Evolutionary conservation across 2,329 filamentous ascomycete species (phyloP).

Genomic region (Paecilomyces dactylethromorphus): DNA sequence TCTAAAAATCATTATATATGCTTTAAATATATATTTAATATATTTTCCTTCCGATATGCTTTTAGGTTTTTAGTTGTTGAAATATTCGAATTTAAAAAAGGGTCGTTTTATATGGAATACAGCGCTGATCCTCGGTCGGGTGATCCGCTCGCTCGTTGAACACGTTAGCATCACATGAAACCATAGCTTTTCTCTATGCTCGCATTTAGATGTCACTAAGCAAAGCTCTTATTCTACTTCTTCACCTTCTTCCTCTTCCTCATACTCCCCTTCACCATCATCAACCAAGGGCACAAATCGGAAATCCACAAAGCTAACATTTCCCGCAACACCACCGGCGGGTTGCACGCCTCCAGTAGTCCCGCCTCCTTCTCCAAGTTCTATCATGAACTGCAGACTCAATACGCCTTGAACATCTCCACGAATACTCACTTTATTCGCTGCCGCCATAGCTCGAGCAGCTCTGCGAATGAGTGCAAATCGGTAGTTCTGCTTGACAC

Average conservation of each 20-base stretch:
- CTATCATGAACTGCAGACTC: constrained; percentile 93
- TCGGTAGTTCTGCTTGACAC: constrained; percentile 72
- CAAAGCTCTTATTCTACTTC: not conserved
- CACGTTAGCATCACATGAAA: too few species aligned
- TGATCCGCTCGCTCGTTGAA: too few species aligned
- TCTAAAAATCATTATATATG: too few species aligned
- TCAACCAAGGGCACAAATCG: constrained; percentile 41
- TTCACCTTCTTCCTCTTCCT: constrained; percentile 4
- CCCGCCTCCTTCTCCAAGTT: constrained; percentile 54
- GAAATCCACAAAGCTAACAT: constrained; percentile 42
- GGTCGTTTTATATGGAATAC: too few species aligned
- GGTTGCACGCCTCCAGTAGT: constrained; percentile 11
- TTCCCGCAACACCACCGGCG: constrained; percentile 15
- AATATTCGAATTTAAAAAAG: too few species aligned
- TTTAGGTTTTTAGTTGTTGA: too few species aligned
- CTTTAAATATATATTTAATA: too few species aligned
- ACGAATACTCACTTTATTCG: constrained; percentile 85
- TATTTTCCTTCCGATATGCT: too few species aligned
- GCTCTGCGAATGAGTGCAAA: constrained; percentile 83
- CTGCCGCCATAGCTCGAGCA: constrained; percentile 83
- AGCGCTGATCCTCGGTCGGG: too few species aligned
- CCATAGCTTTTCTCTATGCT: not conserved
- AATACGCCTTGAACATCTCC: constrained; percentile 85
- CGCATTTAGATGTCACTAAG: not conserved
- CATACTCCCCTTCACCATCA: constrained; percentile 28